Evolutionary conservation across 345 rosid species (phyloP).

Genomic region (Gossypium australe): DNA sequence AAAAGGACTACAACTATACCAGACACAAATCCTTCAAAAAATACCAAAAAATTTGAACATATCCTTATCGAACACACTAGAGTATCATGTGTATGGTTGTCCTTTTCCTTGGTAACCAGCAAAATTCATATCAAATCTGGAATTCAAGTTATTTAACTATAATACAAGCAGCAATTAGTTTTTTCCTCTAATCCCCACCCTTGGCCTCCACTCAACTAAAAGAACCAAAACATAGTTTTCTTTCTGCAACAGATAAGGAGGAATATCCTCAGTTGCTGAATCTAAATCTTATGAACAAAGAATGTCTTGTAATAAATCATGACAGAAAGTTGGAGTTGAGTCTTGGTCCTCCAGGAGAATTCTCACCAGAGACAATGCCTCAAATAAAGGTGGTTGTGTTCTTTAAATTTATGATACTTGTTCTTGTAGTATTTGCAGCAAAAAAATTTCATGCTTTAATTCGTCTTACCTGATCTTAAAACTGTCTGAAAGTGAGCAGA

Average conservation of each 20-base stretch:
- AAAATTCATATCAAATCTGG: not conserved
- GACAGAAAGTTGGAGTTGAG: slow-evolving; percentile 67
- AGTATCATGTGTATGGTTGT: not conserved
- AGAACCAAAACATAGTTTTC: not conserved
- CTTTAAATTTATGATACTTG: slow-evolving; percentile 15
- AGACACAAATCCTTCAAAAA: too few relatives aligned
- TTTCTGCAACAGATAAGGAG: not conserved
- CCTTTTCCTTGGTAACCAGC: not conserved
- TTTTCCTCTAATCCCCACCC: not conserved
- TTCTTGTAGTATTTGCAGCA: not conserved
- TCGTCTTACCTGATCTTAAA: too few relatives aligned
- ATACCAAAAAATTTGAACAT: too few relatives aligned
- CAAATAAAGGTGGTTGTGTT: slow-evolving; percentile 59
- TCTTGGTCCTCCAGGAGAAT: slow-evolving; percentile 81
- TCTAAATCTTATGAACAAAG: not conserved
- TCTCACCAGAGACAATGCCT: not conserved
- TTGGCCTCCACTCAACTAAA: not conserved
- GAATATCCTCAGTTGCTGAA: slow-evolving; percentile 9
- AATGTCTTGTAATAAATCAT: not conserved
- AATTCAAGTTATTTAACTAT: not conserved
- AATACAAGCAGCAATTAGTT: not conserved
- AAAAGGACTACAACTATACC: too few relatives aligned
- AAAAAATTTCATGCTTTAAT: too few relatives aligned
- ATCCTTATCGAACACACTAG: too few relatives aligned
- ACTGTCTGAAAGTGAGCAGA: slow-evolving; percentile 23